Evolutionary conservation across 192 early-diverging fungal species (phyloP), one percentile per base, ranked within the genome.

Genomic region (Haplosporangium gracile): DNA sequence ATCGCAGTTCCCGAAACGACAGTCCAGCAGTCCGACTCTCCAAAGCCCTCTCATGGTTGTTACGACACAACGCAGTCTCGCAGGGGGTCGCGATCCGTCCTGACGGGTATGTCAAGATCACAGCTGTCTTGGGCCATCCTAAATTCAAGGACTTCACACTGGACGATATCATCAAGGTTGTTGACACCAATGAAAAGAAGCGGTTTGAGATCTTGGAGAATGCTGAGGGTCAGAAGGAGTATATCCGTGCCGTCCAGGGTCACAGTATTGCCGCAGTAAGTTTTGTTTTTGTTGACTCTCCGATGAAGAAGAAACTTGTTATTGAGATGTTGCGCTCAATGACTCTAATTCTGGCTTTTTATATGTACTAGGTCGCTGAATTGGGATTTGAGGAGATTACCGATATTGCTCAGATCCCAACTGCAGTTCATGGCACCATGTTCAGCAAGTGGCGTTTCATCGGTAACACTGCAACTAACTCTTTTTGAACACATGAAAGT

Each of bases 211-310:
- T 98, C 29, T 75, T 89, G n/a, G 60, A 91, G 65, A 74, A 91
- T 57, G 43, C 16, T 5, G 26, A 70, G 88, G 26, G 74, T 24
- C 68, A 80, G 5, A 68, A 60, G 26, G 95, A 93, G 92, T 90
- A 79, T 71, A 96, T 99, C 65, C 89, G 95, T 42, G 97, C 97
- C 1, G 96, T 95, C 65, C 98, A 99, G 85, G 98, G 98, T 9
- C 98, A 99, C 82, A 93, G 89, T 47, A 69, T 96, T 18, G 65
- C 89, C 49, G 40, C 43, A 29, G 84, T 86, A 20, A 75, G 34
- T 42, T 83, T 43, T 68, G 36, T 20, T 51, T 51, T 51, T 49
- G 4, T 18, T 20, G 18, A 4, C 49, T 22, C 5, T 22, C 4
- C 16, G 16, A 18, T 51, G 49, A 51, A 20, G 20, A 51, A 5